phyloP scores from a whole-genome alignment of 148 eudicot species.

The Simmondsia chinensis region DNA sequence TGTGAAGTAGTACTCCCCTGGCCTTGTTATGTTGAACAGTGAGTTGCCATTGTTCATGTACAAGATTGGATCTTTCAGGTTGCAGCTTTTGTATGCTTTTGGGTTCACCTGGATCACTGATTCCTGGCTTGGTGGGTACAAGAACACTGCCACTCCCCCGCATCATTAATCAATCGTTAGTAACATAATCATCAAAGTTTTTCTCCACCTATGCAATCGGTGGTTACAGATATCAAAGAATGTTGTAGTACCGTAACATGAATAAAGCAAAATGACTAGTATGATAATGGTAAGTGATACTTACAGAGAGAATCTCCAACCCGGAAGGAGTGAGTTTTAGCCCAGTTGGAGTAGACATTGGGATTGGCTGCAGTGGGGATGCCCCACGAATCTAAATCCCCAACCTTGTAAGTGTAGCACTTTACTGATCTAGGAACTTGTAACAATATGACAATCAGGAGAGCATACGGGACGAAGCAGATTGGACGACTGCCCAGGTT shows the following conservation, averaged over 20 bases:
- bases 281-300: constrained; percentile 6
- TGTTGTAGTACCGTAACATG: background rate
- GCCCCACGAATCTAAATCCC: constrained; percentile 69
- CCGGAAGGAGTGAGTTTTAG: constrained; percentile 40
- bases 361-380: constrained; percentile 51
- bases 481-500: constrained; percentile 7
- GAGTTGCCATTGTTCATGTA: constrained; percentile 78
- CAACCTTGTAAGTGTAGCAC: constrained; percentile 58
- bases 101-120: constrained; percentile 71
- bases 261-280: background rate
- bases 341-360: constrained; percentile 55
- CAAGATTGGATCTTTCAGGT: constrained; percentile 67
- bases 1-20: constrained; percentile 69
- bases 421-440: too few species aligned
- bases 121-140: constrained; percentile 95
- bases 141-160: constrained; percentile 55
- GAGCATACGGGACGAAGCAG: constrained; percentile 9
- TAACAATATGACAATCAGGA: constrained; percentile 25
- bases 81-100: constrained; percentile 48
- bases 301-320: constrained; percentile 81
- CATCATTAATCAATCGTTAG: background rate
- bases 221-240: background rate
- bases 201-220: background rate
- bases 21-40: constrained; percentile 51
- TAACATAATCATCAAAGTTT: background rate